phyloP scores from a whole-genome alignment of 2,329 filamentous ascomycete genomes.

The Beauveria varroae region DNA sequence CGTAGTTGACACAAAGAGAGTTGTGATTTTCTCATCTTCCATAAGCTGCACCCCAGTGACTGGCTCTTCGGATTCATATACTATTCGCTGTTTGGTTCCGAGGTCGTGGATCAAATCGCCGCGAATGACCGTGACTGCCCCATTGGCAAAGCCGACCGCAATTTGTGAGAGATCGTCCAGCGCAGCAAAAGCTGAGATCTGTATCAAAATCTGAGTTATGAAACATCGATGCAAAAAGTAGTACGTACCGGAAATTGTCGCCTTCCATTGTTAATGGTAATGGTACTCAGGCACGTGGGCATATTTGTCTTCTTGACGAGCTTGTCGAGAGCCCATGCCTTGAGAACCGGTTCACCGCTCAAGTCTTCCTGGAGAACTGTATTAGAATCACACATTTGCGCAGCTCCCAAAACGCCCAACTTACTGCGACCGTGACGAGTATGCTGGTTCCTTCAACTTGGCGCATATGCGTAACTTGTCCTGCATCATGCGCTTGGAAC shows the following conservation, averaged over 20 bases:
- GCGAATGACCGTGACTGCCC: conserved; percentile 84
- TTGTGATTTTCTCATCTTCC: conserved; percentile 55
- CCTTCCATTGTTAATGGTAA: conserved; percentile 80
- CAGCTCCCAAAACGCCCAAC: conserved; percentile 14
- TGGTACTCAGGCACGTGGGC: conserved; percentile 79
- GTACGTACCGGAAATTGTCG: conserved; percentile 74
- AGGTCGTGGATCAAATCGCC: conserved; percentile 94
- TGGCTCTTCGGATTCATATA: conserved; percentile 95
- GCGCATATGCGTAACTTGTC: conserved; percentile 81
- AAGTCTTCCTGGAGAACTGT: conserved; percentile 61
- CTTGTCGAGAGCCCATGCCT: conserved; percentile 97
- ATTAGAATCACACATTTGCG: not conserved
- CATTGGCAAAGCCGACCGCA: conserved; percentile 92
- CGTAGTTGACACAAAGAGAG: conserved; percentile 87
- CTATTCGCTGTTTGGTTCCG: conserved; percentile 85
- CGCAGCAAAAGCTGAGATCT: conserved; percentile 83
- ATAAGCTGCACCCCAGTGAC: conserved; percentile 83
- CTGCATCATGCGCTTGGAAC: conserved; percentile 78
- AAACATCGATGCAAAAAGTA: fast-evolving
- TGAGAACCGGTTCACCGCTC: conserved; percentile 77
- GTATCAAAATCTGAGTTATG: conserved; percentile 21
- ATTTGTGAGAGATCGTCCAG: conserved; percentile 86
- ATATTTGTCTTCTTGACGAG: conserved; percentile 87
- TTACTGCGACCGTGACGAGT: conserved; percentile 69
- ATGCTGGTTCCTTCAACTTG: conserved; percentile 83